phyloP scores from a whole-genome alignment of 2,329 filamentous ascomycete species.

The Alternaria postmessia region DNA sequence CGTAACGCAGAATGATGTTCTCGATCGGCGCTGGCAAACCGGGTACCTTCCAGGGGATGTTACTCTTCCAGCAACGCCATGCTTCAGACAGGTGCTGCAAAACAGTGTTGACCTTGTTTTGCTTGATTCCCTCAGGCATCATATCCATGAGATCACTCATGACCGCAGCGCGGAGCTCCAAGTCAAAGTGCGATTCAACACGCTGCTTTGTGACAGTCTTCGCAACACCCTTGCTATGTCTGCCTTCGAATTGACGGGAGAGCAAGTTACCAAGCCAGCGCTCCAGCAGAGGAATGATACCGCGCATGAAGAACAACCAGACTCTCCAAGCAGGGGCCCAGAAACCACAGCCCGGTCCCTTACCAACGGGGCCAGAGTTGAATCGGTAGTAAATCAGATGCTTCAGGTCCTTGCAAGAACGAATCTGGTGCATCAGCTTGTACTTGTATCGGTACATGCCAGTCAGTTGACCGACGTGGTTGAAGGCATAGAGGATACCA shows the following conservation, averaged over 20 bases:
- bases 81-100: conserved; percentile 97
- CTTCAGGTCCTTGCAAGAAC: conserved; percentile 98
- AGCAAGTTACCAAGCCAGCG: conserved; percentile 97
- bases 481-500: conserved; percentile 99
- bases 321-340: conserved; percentile 99
- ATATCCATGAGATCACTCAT: conserved; percentile 99
- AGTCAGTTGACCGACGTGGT: conserved; percentile 96
- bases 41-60: conserved; percentile 99
- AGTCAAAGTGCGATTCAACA: conserved; percentile 97
- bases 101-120: conserved; percentile 98
- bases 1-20: conserved; percentile 97
- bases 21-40: conserved; percentile 96
- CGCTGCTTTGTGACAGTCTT: conserved; percentile 99
- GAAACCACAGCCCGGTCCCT: conserved; percentile 97
- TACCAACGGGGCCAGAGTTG: conserved; percentile 95
- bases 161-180: conserved; percentile 95
- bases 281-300: conserved; percentile 95
- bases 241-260: conserved; percentile 96
- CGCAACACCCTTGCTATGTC: conserved; percentile 97
- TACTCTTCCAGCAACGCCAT: conserved; percentile 99
- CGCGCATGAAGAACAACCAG: conserved; percentile 99
- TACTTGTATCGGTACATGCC: conserved; percentile 99
- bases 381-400: conserved; percentile 99
- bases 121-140: conserved; percentile 99
- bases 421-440: conserved; percentile 99